Evolutionary conservation across 306 rosid genomes (phyloP).

Genomic region (Ormosia emarginata): DNA sequence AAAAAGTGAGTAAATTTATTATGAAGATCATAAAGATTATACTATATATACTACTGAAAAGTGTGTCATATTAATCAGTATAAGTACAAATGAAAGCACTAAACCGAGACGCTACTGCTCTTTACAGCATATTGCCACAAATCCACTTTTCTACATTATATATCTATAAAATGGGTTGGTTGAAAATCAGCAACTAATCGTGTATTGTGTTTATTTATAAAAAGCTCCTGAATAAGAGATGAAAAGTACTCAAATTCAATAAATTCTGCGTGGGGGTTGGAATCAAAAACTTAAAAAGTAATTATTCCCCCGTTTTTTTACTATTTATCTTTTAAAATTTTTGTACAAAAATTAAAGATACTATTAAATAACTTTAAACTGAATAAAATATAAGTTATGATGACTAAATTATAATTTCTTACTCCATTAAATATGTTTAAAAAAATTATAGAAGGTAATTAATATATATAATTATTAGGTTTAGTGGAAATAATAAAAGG

Average conservation of each 20-base stretch:
- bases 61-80: conserved; percentile 22
- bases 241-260: background rate
- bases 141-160: conserved; percentile 28
- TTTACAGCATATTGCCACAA: conserved; percentile 34
- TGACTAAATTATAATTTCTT: no score
- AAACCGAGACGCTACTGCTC: conserved; percentile 16
- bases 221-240: background rate
- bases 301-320: no score
- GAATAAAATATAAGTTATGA: no score
- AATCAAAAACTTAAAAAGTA: background rate
- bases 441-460: no score
- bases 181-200: conserved; percentile 4
- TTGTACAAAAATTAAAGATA: no score
- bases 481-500: no score
- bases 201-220: background rate
- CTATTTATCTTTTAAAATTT: no score
- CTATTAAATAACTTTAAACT: no score
- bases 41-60: background rate
- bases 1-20: background rate
- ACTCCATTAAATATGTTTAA: no score
- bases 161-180: conserved; percentile 17
- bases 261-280: background rate
- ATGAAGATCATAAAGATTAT: background rate
- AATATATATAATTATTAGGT: no score
- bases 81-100: conserved; percentile 39